Evolutionary conservation across 306 rosid species (phyloP).

Genomic region (Potentilla sterilis): DNA sequence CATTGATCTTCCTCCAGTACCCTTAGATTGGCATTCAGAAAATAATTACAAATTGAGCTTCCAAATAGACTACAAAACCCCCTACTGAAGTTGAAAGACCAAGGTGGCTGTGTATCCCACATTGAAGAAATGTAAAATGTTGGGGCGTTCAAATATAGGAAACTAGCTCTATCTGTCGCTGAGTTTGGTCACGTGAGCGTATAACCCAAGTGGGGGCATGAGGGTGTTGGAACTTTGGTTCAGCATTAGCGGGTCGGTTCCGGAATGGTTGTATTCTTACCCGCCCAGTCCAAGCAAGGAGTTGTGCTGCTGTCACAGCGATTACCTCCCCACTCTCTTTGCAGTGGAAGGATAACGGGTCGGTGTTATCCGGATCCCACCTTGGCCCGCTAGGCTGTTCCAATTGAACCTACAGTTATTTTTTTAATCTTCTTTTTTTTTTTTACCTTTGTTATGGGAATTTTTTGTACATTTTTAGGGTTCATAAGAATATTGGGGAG

Average conservation of each 20-base stretch:
- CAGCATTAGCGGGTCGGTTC: background rate
- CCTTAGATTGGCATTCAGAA: background rate
- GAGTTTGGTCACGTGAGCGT: background rate
- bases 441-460: too few relatives aligned
- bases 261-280: background rate
- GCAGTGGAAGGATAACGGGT: background rate
- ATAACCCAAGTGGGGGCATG: background rate
- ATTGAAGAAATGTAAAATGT: background rate
- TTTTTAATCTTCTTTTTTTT: too few relatives aligned
- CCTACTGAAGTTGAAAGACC: background rate
- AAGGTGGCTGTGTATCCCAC: background rate
- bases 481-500: too few relatives aligned
- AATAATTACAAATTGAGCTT: background rate
- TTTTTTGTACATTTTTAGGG: too few relatives aligned
- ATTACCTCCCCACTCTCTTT: background rate
- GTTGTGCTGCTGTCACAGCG: background rate
- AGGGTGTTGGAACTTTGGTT: background rate
- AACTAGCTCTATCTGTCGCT: background rate
- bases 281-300: background rate
- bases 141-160: too few relatives aligned
- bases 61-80: background rate
- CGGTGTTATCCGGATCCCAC: background rate
- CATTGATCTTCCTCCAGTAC: background rate
- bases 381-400: background rate
- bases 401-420: background rate